These are phyloP conservation scores for Corylus americana DNA, from an alignment of 306 rosid genomes.

Conservation along the genomic window DNA sequence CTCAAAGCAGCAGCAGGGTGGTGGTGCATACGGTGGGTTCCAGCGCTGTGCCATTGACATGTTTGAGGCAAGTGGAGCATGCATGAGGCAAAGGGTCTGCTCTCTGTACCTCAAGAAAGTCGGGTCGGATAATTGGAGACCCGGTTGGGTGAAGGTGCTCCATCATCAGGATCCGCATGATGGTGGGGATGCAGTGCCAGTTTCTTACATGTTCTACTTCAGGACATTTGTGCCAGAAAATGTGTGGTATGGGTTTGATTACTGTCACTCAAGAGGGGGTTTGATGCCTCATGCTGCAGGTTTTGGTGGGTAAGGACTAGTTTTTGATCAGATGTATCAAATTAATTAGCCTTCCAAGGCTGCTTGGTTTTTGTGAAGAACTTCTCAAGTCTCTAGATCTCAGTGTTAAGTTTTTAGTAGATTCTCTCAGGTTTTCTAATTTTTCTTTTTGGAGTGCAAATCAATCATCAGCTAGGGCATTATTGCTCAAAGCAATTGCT, in stretches of 20 bases:
- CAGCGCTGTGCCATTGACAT: constrained; percentile 33
- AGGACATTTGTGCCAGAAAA: constrained; percentile 39
- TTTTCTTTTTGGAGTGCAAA: background rate
- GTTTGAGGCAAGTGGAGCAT: constrained; percentile 34
- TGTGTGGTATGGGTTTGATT: constrained; percentile 42
- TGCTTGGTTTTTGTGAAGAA: background rate
- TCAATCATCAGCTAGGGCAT: background rate
- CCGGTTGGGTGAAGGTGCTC: constrained; percentile 38
- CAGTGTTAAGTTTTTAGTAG: background rate
- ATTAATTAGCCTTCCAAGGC: background rate
- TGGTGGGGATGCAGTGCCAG: constrained; percentile 16
- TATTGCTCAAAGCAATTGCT: too few relatives aligned
- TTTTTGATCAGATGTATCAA: background rate
- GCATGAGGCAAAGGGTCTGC: constrained; percentile 32
- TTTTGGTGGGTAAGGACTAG: constrained; percentile 6
- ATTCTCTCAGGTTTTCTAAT: background rate
- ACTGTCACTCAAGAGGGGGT: constrained; percentile 24
- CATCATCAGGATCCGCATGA: constrained; percentile 1
- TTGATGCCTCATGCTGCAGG: constrained; percentile 14
- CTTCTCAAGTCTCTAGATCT: background rate
- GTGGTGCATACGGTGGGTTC: constrained; percentile 22
- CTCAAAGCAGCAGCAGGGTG: constrained; percentile 4
- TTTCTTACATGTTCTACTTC: constrained; percentile 33
- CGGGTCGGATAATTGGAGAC: constrained; percentile 39
- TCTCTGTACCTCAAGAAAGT: constrained; percentile 32